Percentiles rank a stretch among this genome's conserved stretches.
phyloP scores from a whole-genome alignment of 129 eudicot genomes.

The Lactuca saligna region DNA sequence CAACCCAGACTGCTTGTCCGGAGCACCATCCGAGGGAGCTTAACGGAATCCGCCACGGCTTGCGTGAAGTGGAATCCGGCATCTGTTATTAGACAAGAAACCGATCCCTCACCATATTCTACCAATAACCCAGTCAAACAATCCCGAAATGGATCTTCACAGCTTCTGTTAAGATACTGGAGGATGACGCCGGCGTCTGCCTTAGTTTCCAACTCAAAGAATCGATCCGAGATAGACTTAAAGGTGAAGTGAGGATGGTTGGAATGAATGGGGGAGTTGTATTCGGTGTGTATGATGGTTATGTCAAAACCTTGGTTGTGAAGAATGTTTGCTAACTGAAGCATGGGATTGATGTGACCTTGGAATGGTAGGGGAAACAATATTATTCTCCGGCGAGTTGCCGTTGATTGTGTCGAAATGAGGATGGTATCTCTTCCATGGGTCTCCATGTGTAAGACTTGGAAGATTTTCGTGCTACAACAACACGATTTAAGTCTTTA shows the following conservation, averaged over 20 bases:
- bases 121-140: slow-evolving; percentile 24
- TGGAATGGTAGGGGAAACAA: slow-evolving; percentile 56
- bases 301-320: slow-evolving; percentile 56
- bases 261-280: slow-evolving; percentile 42
- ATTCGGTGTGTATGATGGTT: slow-evolving; percentile 44
- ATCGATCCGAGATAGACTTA: slow-evolving; percentile 13
- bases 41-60: slow-evolving; percentile 38
- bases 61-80: slow-evolving; percentile 31
- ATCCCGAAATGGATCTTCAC: slow-evolving; percentile 34
- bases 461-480: not conserved
- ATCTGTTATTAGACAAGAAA: slow-evolving; percentile 46
- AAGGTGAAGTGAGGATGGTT: slow-evolving; percentile 53
- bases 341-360: slow-evolving; percentile 70
- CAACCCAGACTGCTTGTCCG: slow-evolving; percentile 33
- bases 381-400: slow-evolving; percentile 27
- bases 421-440: slow-evolving; percentile 2
- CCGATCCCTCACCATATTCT: slow-evolving; percentile 20
- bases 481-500: not conserved
- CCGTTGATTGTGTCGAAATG: not conserved
- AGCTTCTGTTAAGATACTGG: slow-evolving; percentile 18
- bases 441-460: slow-evolving; percentile 6
- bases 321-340: slow-evolving; percentile 60
- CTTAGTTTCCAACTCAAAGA: not conserved
- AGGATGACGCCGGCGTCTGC: slow-evolving; percentile 7
- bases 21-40: slow-evolving; percentile 40